Conservation (phyloP, 2,329 filamentous ascomycete genomes). For the Fusarium succisae region DNA sequence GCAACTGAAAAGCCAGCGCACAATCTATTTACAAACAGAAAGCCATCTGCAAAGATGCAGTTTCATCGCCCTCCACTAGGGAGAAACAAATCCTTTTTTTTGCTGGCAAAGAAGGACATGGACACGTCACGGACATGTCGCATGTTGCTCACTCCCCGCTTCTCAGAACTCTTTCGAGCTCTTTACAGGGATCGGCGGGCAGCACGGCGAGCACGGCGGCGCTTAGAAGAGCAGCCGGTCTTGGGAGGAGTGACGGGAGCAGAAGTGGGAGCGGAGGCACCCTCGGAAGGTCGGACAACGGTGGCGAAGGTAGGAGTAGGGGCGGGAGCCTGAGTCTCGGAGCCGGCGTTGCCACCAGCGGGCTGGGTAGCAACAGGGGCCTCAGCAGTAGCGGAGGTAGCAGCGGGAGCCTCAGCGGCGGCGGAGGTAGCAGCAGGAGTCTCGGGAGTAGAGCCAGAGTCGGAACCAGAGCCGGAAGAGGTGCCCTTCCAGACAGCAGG, state of each 20-base stretch:
- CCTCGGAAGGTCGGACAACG: conserved; percentile 28
- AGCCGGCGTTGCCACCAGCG: conserved; percentile 5
- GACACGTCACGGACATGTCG: conserved; percentile 23
- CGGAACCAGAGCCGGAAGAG: conserved; percentile 28
- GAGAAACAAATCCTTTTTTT: conserved; percentile 14
- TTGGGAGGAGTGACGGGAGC: conserved; percentile 24
- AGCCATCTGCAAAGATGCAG: conserved; percentile 30
- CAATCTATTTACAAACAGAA: conserved; percentile 44
- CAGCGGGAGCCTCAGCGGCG: conserved; percentile 9
- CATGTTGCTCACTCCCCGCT: not conserved
- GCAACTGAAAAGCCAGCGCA: conserved; percentile 33
- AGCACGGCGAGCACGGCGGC: conserved; percentile 36
- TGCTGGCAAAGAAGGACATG: conserved; percentile 1
- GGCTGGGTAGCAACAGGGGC: conserved; percentile 30
- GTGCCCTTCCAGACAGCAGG: conserved; percentile 45
- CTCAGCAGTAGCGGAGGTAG: conserved; percentile 28
- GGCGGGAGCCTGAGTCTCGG: conserved; percentile 4
- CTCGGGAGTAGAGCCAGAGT: conserved; percentile 7
- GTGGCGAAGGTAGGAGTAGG: conserved; percentile 39
- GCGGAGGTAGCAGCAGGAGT: conserved; percentile 16
- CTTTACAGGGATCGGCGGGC: conserved; percentile 35
- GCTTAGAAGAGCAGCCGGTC: conserved; percentile 35
- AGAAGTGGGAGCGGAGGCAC: conserved; percentile 20
- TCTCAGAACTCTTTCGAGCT: conserved; percentile 14
- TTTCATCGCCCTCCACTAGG: conserved; percentile 29